A percentile compares a stretch with the other conserved stretches of the same genome.
phyloP scores from a whole-genome alignment of 2,329 filamentous ascomycete genomes.

The Phialocephala subalpina region DNA sequence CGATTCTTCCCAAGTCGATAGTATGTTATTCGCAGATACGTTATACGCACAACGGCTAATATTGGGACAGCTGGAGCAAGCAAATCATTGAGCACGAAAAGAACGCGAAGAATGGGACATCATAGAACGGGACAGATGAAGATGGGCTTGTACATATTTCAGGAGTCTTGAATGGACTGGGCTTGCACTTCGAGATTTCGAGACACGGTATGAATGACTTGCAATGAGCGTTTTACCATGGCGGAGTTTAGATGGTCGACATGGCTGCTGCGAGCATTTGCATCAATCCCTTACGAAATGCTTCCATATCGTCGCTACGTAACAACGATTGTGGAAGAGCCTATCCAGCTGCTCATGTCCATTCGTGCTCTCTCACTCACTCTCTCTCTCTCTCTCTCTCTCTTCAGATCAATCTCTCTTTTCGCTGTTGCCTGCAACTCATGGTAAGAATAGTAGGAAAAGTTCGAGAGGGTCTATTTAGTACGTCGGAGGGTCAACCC shows the following conservation, averaged over 20 bases:
- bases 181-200: not conserved
- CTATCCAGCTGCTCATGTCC: not conserved
- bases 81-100: constrained; percentile 76
- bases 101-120: constrained; percentile 49
- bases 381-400: no score
- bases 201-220: not conserved
- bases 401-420: not conserved
- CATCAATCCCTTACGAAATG: not conserved
- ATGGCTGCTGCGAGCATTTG: not conserved
- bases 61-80: constrained; percentile 68
- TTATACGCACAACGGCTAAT: constrained; percentile 39
- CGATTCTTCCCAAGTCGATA: constrained; percentile 86
- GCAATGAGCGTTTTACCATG: not conserved
- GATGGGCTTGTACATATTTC: constrained; percentile 41
- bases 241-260: not conserved
- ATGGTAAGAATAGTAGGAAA: no score
- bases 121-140: constrained; percentile 13
- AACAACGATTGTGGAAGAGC: not conserved
- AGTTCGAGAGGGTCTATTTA: no score
- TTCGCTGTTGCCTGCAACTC: not conserved
- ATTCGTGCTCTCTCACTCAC: no score
- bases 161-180: constrained; percentile 34
- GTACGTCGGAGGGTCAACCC: no score
- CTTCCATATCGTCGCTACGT: not conserved
- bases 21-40: constrained; percentile 58